These are phyloP conservation scores for Fusarium drepaniforme DNA, from an alignment of 2,329 filamentous ascomycete species.

Conservation along the genomic window DNA sequence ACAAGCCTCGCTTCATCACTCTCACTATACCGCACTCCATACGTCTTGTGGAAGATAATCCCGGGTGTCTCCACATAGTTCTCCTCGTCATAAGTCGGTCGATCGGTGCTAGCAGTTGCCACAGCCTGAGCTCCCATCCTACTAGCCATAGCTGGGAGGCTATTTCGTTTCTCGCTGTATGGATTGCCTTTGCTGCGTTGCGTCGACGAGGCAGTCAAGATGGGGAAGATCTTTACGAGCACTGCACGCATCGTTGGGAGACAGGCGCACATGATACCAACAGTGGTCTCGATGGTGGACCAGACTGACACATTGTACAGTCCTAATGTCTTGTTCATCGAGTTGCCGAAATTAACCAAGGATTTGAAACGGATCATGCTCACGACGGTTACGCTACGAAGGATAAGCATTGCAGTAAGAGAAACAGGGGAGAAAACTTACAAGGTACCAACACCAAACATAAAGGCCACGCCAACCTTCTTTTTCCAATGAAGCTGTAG, in stretches of 20 bases:
- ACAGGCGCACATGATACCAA: constrained; percentile 2
- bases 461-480: constrained; percentile 56
- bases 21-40: constrained; percentile 3
- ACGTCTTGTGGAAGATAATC: not conserved
- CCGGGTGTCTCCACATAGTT: not conserved
- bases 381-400: constrained; percentile 42
- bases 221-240: not conserved
- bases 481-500: constrained; percentile 57
- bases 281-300: constrained; percentile 45
- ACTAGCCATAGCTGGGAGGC: not conserved
- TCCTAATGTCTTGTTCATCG: constrained; percentile 40
- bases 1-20: constrained; percentile 9
- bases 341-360: constrained; percentile 39
- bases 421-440: constrained; percentile 29
- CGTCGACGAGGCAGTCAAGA: not conserved
- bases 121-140: not conserved
- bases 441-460: constrained; percentile 59
- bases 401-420: not conserved
- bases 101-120: not conserved
- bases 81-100: not conserved
- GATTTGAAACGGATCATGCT: constrained; percentile 45
- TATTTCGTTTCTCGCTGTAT: not conserved
- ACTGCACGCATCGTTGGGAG: not conserved
- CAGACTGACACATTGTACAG: constrained; percentile 43
- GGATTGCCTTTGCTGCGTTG: constrained; percentile 4